A percentile compares a stretch with the other conserved stretches of the same genome.
These are phyloP conservation scores for Rhododendron molle DNA, from an alignment of 148 eudicot species.

Conservation along the genomic window DNA sequence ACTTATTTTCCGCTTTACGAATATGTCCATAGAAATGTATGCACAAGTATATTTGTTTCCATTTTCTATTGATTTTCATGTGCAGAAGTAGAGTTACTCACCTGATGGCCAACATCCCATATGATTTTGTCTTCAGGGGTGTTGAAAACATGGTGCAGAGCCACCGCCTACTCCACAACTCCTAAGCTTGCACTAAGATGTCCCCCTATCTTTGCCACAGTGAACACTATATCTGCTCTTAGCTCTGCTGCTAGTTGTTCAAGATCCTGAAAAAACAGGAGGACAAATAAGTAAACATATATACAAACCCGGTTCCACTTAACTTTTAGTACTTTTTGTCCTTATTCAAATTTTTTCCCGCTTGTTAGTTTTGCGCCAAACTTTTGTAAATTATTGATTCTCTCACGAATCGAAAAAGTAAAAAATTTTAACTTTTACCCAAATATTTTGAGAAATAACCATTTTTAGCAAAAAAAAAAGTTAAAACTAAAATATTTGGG, in stretches of 20 bases:
- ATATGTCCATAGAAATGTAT: too few relatives aligned
- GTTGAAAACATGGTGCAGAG: slow-evolving; percentile 73
- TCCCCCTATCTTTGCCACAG: slow-evolving; percentile 66
- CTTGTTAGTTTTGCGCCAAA: too few relatives aligned
- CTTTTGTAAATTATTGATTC: too few relatives aligned
- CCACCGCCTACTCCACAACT: slow-evolving; percentile 63
- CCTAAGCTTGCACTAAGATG: slow-evolving; percentile 75
- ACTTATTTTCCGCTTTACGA: too few relatives aligned
- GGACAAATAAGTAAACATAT: neutral
- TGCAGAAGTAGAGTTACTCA: slow-evolving; percentile 1
- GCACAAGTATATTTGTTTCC: too few relatives aligned
- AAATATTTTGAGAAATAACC: too few relatives aligned
- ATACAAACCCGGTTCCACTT: neutral
- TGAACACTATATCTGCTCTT: slow-evolving; percentile 61
- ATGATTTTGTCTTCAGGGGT: slow-evolving; percentile 62
- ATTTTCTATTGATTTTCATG: neutral
- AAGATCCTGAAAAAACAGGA: slow-evolving; percentile 39
- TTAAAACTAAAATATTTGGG: too few relatives aligned
- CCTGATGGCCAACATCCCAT: slow-evolving; percentile 95
- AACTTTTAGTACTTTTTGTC: too few relatives aligned
- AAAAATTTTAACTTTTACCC: too few relatives aligned
- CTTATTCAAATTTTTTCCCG: too few relatives aligned
- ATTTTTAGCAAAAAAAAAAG: too few relatives aligned
- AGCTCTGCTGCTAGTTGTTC: slow-evolving; percentile 61
- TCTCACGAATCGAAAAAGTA: too few relatives aligned